Base-by-base conservation (phyloP, 441 rosid genomes). In the Pelargonium cotyledonis region DNA sequence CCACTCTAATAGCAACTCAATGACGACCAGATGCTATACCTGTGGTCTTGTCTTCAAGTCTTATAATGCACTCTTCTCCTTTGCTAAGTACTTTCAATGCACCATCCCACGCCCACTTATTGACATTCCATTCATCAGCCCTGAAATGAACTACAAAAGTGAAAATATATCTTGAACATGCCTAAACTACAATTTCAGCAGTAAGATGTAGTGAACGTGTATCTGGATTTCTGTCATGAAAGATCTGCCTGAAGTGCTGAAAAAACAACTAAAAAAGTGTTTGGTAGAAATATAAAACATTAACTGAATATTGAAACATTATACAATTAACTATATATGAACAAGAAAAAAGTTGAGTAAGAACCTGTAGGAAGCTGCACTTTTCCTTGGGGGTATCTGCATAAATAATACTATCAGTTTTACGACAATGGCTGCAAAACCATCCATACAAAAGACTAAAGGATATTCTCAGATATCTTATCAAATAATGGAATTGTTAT, bases 41-140 rank as follows among this genome's bases (percentile, higher is more conserved):
- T 51, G 93, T 86, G 72, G 82, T 70, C 82, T 88, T 95, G 77
- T 95, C 99, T 79, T 90, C 97, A 70, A 95, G 99, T 78, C 81
- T 87, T 71, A 91, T 95, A 67, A 90, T 89, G 83, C 99, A 92
- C 35, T 90, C 99, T 84, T 95, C 99, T 49, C 88, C 98, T 80
- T 86, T 95, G 85, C 95, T 85, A 70, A 85, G 72, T 70, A 95
- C 99, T 83, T 86, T 95, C 73, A 95, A 67, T 3, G 76, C 70
- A 38, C 99, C 99, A 76, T 89, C 98, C 99, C 99, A 95, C 51
- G 89, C 91, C 99, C 99, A 95, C 81, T 95, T 89, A 80, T 95
- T 95, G 40, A 95, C 96, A 72, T 95, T 77, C 99, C 99, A 95
- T 75, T 95, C 99, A 85, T 92, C 99, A 70, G 99, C 99, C 80